Percentiles rank a stretch among this genome's conserved stretches.
These are phyloP conservation scores for Sutorius australiensis DNA, from an alignment of 768 basidiomycete genomes.

Conservation along the genomic window DNA sequence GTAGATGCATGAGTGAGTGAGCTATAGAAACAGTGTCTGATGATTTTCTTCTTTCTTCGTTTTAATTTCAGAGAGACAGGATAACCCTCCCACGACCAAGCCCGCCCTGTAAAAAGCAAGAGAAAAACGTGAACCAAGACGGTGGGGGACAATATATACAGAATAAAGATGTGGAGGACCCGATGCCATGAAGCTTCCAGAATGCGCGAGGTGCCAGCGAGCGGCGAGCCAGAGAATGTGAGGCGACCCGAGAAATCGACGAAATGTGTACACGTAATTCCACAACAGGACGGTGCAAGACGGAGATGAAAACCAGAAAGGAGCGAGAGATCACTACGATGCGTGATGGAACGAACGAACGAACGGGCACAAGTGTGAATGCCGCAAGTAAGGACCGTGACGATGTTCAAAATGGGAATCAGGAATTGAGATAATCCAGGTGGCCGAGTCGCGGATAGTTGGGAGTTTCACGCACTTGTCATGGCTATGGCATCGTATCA, in stretches of 20 bases:
- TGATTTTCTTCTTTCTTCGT: background rate
- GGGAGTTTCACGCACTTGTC: conserved; percentile 3
- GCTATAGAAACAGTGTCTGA: background rate
- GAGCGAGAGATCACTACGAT: conserved; percentile 6
- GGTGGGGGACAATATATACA: conserved; percentile 20
- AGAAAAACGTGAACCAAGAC: background rate
- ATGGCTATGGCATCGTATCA: background rate
- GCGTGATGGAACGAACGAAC: conserved; percentile 3
- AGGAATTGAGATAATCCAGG: background rate
- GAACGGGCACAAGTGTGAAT: conserved; percentile 6
- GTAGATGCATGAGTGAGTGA: too few relatives aligned
- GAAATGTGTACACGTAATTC: conserved; percentile 33
- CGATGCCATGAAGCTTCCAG: background rate
- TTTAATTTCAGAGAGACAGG: background rate
- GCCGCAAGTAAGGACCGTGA: conserved; percentile 18
- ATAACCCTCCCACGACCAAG: conserved; percentile 6
- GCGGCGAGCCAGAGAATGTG: conserved; percentile 2
- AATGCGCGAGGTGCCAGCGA: background rate
- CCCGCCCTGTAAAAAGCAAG: background rate
- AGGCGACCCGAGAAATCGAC: conserved; percentile 14
- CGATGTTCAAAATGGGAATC: background rate
- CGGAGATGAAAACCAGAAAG: conserved; percentile 15
- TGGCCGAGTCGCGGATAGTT: conserved; percentile 5
- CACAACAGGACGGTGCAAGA: conserved; percentile 28
- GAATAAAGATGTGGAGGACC: conserved; percentile 10